phyloP scores from a whole-genome alignment of 2,329 filamentous ascomycete genomes.

The Microdochium nivale region DNA sequence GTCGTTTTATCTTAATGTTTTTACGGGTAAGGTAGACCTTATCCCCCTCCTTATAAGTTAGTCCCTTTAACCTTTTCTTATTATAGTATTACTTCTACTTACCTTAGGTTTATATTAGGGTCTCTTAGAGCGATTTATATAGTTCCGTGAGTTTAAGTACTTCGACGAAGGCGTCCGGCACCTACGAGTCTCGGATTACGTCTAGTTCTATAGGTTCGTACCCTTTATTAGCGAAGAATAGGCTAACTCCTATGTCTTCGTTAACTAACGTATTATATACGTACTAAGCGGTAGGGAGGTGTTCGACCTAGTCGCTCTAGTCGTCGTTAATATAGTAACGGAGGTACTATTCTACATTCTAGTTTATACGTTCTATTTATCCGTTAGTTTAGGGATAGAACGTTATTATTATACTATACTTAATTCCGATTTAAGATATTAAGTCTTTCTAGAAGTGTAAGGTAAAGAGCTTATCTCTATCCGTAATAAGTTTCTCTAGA shows the following conservation, averaged over 20 bases:
- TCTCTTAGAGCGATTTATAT: background rate
- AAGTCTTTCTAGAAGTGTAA: conserved; percentile 4
- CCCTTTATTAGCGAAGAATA: background rate
- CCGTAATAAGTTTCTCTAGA: background rate
- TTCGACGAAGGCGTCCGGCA: background rate
- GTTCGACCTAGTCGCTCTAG: background rate
- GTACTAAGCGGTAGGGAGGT: background rate
- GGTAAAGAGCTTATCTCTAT: background rate
- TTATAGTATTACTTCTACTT: conserved; percentile 1
- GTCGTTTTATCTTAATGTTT: conserved; percentile 1
- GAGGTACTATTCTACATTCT: background rate
- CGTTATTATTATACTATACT: background rate
- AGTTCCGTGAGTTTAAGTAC: background rate
- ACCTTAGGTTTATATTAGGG: no score
- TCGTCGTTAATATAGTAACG: background rate
- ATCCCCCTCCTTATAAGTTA: background rate
- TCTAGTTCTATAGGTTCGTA: background rate
- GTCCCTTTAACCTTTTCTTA: background rate
- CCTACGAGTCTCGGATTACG: background rate
- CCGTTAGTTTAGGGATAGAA: background rate
- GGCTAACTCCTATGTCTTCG: conserved; percentile 1
- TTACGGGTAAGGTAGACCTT: conserved; percentile 1
- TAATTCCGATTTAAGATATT: background rate
- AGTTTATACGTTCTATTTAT: background rate
- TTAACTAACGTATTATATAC: background rate